phyloP scores from a whole-genome alignment of 192 early-diverging fungal species.

The Dissophora ornata region DNA sequence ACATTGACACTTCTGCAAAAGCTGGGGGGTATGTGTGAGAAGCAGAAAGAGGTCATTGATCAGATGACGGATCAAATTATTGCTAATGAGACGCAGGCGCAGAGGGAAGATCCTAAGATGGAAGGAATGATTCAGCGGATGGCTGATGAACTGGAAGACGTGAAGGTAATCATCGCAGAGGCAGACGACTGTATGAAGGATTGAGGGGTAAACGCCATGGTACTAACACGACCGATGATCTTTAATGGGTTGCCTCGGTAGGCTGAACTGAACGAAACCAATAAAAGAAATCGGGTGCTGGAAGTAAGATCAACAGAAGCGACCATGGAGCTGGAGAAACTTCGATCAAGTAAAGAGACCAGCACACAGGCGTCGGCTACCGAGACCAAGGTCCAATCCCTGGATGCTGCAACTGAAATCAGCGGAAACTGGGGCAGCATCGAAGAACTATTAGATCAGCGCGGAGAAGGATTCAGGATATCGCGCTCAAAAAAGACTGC shows the following conservation, averaged over 20 bases:
- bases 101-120: conserved; percentile 2
- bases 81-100: conserved; percentile 1
- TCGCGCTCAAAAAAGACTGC: neutral
- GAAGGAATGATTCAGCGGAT: conserved; percentile 5
- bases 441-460: conserved; percentile 5
- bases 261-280: neutral
- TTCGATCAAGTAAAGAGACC: too few relatives aligned
- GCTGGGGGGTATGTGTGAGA: conserved; percentile 37
- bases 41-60: conserved; percentile 42
- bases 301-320: neutral
- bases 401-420: conserved; percentile 23
- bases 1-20: conserved; percentile 12
- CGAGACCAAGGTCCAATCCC: neutral
- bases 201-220: too few relatives aligned
- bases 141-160: conserved; percentile 4
- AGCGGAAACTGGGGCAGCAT: conserved; percentile 27
- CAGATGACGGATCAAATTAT: conserved; percentile 48
- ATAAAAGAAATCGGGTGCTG: neutral
- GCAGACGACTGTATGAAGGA: too few relatives aligned
- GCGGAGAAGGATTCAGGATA: neutral
- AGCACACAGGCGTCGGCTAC: neutral
- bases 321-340: neutral
- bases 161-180: conserved; percentile 1
- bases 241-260: neutral
- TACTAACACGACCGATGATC: too few relatives aligned